These are phyloP conservation scores for Epichloe brachyelytri DNA, from an alignment of 2,329 filamentous ascomycete species.

Conservation along the genomic window DNA sequence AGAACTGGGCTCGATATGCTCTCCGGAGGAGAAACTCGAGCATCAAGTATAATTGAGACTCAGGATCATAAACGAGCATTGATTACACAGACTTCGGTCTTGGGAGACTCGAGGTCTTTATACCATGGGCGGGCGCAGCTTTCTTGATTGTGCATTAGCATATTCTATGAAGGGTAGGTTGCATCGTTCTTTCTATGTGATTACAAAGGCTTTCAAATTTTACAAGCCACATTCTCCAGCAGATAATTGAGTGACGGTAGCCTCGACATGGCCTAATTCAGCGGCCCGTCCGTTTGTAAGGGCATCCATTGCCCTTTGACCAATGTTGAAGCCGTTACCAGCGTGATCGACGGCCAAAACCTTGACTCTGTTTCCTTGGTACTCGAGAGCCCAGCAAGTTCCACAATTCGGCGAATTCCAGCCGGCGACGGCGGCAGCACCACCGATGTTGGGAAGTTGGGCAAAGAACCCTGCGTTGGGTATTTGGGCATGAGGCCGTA, in stretches of 20 bases:
- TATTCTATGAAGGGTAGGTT: background rate
- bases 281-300: constrained; percentile 40
- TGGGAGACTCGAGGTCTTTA: too few species aligned
- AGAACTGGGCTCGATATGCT: background rate
- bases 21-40: background rate
- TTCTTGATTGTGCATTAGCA: background rate
- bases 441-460: constrained; percentile 42
- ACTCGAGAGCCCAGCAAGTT: constrained; percentile 43
- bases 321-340: constrained; percentile 40
- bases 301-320: constrained; percentile 38
- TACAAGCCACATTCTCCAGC: constrained; percentile 30
- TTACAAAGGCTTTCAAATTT: background rate
- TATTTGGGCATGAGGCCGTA: constrained; percentile 53
- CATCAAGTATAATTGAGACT: background rate
- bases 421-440: constrained; percentile 34
- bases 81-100: too few species aligned
- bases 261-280: constrained; percentile 13
- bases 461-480: constrained; percentile 42
- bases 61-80: too few species aligned
- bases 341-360: constrained; percentile 44
- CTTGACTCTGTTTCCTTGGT: constrained; percentile 36
- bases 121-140: too few species aligned
- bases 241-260: constrained; percentile 30
- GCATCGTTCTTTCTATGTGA: background rate
- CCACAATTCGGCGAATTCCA: constrained; percentile 48